Conservation (phyloP, 2,329 filamentous ascomycete species). For the Penicillium sp. region DNA sequence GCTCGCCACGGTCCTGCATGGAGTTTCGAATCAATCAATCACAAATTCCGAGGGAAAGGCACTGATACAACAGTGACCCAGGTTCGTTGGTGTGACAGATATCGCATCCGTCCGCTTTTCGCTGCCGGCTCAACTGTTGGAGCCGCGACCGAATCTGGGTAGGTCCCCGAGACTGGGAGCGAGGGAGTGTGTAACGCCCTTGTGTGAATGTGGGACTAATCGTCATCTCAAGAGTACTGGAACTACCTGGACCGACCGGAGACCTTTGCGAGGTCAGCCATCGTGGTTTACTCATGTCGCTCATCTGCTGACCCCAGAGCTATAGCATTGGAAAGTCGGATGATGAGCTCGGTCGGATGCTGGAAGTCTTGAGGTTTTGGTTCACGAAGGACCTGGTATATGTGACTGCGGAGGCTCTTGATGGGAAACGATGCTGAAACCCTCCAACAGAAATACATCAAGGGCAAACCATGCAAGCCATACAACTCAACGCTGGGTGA, state of each 20-base stretch:
- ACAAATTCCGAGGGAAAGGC: background rate
- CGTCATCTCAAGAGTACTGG: constrained; percentile 70
- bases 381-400: constrained; percentile 87
- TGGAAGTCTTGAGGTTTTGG: constrained; percentile 93
- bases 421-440: constrained; percentile 15
- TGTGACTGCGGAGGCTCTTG: constrained; percentile 1
- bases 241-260: constrained; percentile 94
- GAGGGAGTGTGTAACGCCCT: background rate
- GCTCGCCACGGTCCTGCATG: background rate
- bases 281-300: constrained; percentile 16
- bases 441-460: constrained; percentile 73
- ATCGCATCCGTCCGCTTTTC: constrained; percentile 95
- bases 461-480: constrained; percentile 96
- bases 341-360: constrained; percentile 85
- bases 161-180: constrained; percentile 17
- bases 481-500: constrained; percentile 97
- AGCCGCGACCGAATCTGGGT: constrained; percentile 88
- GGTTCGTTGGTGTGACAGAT: constrained; percentile 93
- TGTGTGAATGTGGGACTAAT: background rate
- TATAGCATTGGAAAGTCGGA: constrained; percentile 76
- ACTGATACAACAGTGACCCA: constrained; percentile 36
- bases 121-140: constrained; percentile 86
- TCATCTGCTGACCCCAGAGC: constrained; percentile 35
- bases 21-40: background rate
- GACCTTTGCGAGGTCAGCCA: constrained; percentile 63